Conservation (phyloP, 1,139 yeast species). For the Pichia sp. region DNA sequence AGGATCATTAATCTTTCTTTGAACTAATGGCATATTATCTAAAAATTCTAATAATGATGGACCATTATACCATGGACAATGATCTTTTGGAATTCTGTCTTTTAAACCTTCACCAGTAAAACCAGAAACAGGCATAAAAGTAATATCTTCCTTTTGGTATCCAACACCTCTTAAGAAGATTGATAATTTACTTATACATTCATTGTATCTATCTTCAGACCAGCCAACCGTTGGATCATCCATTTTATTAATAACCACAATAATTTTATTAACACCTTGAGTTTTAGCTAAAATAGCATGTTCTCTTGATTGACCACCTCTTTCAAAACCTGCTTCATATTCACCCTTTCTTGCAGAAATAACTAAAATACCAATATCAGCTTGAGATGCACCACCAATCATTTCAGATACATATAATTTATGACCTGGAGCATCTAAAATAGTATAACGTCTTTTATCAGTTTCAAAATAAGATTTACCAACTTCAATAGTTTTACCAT, state of each 20-base stretch:
- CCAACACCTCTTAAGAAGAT: conserved; percentile 85
- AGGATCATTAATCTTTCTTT: conserved; percentile 88
- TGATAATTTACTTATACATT: conserved; percentile 80
- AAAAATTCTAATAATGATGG: conserved; percentile 87
- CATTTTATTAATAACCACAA: conserved; percentile 97
- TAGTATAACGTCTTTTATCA: conserved; percentile 94
- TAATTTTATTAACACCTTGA: conserved; percentile 90
- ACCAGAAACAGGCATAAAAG: conserved; percentile 96
- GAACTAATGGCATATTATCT: conserved; percentile 73
- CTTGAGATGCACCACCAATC: conserved; percentile 99
- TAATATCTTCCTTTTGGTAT: conserved; percentile 76
- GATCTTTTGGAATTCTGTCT: conserved; percentile 64
- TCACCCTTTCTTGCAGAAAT: conserved; percentile 99
- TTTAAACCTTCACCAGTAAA: conserved; percentile 96
- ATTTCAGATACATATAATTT: conserved; percentile 97
- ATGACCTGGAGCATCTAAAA: conserved; percentile 99
- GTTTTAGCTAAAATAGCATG: conserved; percentile 97
- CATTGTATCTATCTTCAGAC: conserved; percentile 95
- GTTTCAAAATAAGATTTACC: conserved; percentile 98
- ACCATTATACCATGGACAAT: conserved; percentile 91
- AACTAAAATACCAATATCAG: conserved; percentile 94
- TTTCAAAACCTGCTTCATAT: conserved; percentile 98
- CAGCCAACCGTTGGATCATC: conserved; percentile 95
- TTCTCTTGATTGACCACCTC: conserved; percentile 99
- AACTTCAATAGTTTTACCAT: conserved; percentile 98